Base-by-base conservation (phyloP, 192 early-diverging fungal species). In the Coemansia sp. region DNA sequence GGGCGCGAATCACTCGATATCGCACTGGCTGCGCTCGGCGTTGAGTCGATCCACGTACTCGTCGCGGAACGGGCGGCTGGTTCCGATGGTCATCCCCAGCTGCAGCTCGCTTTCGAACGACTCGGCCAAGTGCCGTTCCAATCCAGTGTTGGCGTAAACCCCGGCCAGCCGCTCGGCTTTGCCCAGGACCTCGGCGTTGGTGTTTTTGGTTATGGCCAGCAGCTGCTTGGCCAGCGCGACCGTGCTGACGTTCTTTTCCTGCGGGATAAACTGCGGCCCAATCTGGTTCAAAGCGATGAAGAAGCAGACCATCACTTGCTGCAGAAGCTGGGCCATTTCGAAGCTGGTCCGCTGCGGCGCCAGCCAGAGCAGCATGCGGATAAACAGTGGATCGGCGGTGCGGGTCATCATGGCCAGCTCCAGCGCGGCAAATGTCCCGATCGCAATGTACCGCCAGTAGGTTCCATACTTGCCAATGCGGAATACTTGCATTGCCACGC, bases 261-360 rank as follows among this genome's bases (percentile, higher is more conserved):
- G 54, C 3, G 72, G 62, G 28, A 75, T 43, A 49, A 75, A 53
- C 62, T 75, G 72, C 22, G 72, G 72, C 1, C 66, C 72, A 35
- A 75, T 75, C 53, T 75, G 72, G 42, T 75, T 75, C 57, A 75
- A 25, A 2, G 53, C 72, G 22, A 75, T 65, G 14, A 75, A 75
- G 45, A 68, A 64, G 42, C 72, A 75, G 2, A 64, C 42, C 66
- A 69, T 61, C 25, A 54, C 57, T 34, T 75, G 65, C 44, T 56
- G 72, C 54, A 75, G 26, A 14, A 75, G 50, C 61, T 58, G 60
- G 34, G 72, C 61, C 20, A 75, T 60, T 49, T 75, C 72, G 32
- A 50, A 60, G 48, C 65, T 51, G 30, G 72, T 75, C 10, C 72
- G 60, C n/a, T 63, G 65, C 7, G 66, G 72, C 43, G 45, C 55